Conservation (phyloP, 2,329 filamentous ascomycete species). For the Trichophyton simii region DNA sequence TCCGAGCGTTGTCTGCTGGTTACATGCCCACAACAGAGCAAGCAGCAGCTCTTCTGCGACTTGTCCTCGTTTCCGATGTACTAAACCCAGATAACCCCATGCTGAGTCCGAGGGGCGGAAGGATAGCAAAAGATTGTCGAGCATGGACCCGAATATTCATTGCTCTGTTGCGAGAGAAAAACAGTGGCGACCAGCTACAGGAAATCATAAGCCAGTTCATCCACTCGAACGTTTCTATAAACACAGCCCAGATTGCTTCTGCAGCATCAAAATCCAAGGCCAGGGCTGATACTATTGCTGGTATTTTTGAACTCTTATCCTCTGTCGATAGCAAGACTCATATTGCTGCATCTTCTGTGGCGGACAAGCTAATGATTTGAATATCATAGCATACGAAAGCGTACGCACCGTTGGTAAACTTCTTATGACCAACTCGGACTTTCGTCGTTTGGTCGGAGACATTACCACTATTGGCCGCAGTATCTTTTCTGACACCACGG, state of each 20-base stretch:
- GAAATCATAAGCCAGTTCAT: constrained; percentile 79
- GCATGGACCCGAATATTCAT: constrained; percentile 69
- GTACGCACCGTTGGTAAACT: constrained; percentile 70
- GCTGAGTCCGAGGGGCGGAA: constrained; percentile 64
- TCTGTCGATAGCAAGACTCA: neutral
- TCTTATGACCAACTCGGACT: constrained; percentile 81
- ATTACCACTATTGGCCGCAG: constrained; percentile 66
- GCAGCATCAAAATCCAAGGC: constrained; percentile 51
- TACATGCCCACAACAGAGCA: constrained; percentile 92
- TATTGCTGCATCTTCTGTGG: neutral
- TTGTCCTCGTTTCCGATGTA: constrained; percentile 62
- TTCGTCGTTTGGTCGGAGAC: constrained; percentile 73
- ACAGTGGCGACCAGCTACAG: constrained; percentile 71
- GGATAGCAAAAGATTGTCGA: constrained; percentile 58
- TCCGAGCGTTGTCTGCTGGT: constrained; percentile 65
- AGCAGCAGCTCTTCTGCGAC: constrained; percentile 63
- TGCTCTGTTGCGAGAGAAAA: constrained; percentile 71
- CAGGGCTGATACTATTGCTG: constrained; percentile 58
- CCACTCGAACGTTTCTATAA: constrained; percentile 58
- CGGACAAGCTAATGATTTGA: neutral
- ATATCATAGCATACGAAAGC: constrained; percentile 56
- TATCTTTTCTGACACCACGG: constrained; percentile 76
- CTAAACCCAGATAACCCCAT: constrained; percentile 63
- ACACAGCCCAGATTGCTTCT: constrained; percentile 50
- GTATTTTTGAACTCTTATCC: constrained; percentile 29